Percentiles rank a stretch among this genome's conserved stretches.
Conservation (phyloP, 202 grass and related monocot species). For the Cymbopogon flexuosus region DNA sequence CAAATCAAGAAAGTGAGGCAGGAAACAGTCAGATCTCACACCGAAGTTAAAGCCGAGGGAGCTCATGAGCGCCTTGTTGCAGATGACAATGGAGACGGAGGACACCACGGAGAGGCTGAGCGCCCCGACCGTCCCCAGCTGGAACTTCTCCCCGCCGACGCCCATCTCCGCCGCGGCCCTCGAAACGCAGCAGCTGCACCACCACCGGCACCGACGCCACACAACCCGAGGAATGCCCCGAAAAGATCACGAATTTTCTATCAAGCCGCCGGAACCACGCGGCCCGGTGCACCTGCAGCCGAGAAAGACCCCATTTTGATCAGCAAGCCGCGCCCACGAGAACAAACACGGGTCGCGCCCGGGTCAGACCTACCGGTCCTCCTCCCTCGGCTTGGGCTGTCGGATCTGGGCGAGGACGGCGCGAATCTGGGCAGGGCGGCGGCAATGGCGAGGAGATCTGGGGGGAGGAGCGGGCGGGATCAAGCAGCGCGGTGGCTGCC, state of each 20-base stretch:
- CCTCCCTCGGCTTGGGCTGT: background rate
- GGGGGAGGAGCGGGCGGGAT: conserved; percentile 25
- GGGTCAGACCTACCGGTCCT: conserved; percentile 25
- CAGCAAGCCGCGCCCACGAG: conserved; percentile 17
- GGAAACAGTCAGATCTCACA: conserved; percentile 54
- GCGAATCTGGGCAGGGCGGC: conserved; percentile 18
- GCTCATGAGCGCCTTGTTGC: conserved; percentile 91
- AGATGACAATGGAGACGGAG: conserved; percentile 91
- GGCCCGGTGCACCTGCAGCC: conserved; percentile 36
- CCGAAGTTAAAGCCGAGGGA: conserved; percentile 89
- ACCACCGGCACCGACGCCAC: background rate
- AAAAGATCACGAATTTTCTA: conserved; percentile 27
- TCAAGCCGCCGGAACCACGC: conserved; percentile 2
- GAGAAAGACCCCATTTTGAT: conserved; percentile 34
- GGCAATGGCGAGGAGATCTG: conserved; percentile 47
- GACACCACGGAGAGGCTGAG: conserved; percentile 84
- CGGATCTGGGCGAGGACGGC: conserved; percentile 33
- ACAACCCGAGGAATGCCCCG: background rate
- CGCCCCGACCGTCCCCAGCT: conserved; percentile 85
- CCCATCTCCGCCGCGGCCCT: conserved; percentile 43
- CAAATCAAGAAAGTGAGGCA: background rate
- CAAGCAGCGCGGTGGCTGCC: conserved; percentile 31
- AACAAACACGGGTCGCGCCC: background rate
- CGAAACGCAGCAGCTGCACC: background rate
- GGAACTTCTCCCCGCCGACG: conserved; percentile 66